Conservation (phyloP, 257 asterid genomes). For the Capsicum baccatum region DNA sequence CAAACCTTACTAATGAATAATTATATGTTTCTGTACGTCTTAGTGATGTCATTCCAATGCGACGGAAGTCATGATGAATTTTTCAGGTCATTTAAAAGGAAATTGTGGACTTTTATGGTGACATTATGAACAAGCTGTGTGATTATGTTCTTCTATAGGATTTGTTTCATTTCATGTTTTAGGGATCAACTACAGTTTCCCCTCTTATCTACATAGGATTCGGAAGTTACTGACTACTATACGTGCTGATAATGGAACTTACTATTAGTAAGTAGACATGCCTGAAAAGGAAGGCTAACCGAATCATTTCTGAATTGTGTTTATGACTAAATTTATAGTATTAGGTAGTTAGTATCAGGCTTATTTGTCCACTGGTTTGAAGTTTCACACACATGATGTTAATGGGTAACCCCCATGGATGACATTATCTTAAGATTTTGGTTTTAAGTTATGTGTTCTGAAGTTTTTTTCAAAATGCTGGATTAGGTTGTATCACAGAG, state of each 20-base stretch:
- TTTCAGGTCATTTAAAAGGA: neutral
- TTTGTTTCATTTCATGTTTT: constrained; percentile 18
- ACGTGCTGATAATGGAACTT: neutral
- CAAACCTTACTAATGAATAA: neutral
- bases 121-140: neutral
- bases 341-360: neutral
- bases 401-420: neutral
- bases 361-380: neutral
- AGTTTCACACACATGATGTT: neutral
- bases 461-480: neutral
- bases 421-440: neutral
- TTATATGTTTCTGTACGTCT: too few species aligned
- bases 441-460: neutral
- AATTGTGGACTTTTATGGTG: neutral
- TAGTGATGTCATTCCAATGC: neutral
- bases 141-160: neutral
- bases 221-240: neutral
- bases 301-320: neutral
- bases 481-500: neutral
- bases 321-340: neutral
- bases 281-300: neutral
- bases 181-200: neutral
- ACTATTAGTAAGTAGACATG: neutral
- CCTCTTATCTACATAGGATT: neutral
- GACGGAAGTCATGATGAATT: neutral